These are phyloP conservation scores for Beauveria australis DNA, from an alignment of 2,329 filamentous ascomycete species.

Conservation along the genomic window DNA sequence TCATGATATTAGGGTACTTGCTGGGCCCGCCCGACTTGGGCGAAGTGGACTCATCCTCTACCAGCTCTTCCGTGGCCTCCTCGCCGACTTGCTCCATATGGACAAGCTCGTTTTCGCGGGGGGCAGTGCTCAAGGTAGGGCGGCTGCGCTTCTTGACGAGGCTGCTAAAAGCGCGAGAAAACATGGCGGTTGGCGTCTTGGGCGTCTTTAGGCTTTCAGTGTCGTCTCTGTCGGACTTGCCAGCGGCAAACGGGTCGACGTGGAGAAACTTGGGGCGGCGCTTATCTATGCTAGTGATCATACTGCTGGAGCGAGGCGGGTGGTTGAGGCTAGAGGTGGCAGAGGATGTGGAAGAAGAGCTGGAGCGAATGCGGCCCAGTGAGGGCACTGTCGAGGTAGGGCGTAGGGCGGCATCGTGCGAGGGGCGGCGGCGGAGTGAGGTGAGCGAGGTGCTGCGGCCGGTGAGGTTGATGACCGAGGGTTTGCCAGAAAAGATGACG, in stretches of 20 bases:
- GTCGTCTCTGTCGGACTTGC: slow-evolving; percentile 22
- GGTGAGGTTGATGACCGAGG: slow-evolving; percentile 45
- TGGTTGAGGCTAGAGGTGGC: slow-evolving; percentile 24
- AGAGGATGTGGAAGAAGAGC: slow-evolving; percentile 25
- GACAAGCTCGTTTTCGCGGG: slow-evolving; percentile 18
- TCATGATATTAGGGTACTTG: slow-evolving; percentile 41
- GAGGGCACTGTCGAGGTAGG: slow-evolving; percentile 25
- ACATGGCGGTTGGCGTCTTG: slow-evolving; percentile 37
- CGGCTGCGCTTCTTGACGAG: slow-evolving; percentile 48
- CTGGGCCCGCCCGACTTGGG: slow-evolving; percentile 23
- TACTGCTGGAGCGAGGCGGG: slow-evolving; percentile 36
- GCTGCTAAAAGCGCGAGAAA: slow-evolving; percentile 43
- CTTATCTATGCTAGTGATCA: slow-evolving; percentile 29
- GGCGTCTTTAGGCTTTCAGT: slow-evolving; percentile 29
- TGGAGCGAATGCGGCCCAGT: slow-evolving; percentile 23
- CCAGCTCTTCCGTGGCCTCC: slow-evolving; percentile 18
- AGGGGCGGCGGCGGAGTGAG: slow-evolving; percentile 18
- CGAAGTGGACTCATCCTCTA: slow-evolving; percentile 8
- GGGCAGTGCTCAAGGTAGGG: slow-evolving; percentile 31
- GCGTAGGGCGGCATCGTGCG: slow-evolving; percentile 19
- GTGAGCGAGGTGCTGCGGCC: slow-evolving; percentile 37
- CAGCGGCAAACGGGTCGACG: slow-evolving; percentile 45
- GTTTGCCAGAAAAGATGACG: slow-evolving; percentile 52
- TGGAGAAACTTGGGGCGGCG: slow-evolving; percentile 39
- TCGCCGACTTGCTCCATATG: slow-evolving; percentile 29